Percentiles rank a stretch among this genome's conserved stretches.
These are phyloP conservation scores for Apiospora malaysiana DNA, from an alignment of 2,329 filamentous ascomycete species.

Conservation along the genomic window DNA sequence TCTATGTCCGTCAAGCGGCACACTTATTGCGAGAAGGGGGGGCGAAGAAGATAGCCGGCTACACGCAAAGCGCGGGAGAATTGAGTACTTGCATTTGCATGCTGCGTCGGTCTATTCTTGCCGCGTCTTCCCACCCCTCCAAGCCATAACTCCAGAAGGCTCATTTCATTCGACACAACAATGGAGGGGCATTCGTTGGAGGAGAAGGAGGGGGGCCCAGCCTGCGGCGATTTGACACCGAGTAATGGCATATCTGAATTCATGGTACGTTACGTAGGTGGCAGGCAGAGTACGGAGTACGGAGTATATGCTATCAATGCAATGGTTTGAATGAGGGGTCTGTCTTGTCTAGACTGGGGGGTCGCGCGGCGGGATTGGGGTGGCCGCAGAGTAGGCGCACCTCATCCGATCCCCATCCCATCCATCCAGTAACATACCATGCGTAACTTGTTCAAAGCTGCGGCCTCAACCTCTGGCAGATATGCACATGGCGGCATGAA, in stretches of 20 bases:
- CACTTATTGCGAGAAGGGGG: not conserved
- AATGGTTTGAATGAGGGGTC: conserved; percentile 4
- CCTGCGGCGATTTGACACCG: not conserved
- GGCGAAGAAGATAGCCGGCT: not conserved
- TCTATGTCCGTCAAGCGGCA: conserved; percentile 3
- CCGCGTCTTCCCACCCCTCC: not conserved
- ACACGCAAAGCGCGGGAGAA: conserved; percentile 3
- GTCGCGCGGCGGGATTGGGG: not conserved
- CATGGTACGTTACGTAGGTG: not conserved
- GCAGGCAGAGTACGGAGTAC: not conserved
- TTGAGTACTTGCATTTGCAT: not conserved
- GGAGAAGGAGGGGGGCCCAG: not conserved
- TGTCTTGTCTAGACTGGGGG: not conserved
- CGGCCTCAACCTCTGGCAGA: not conserved
- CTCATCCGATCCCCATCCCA: conserved; percentile 16
- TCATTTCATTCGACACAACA: not conserved
- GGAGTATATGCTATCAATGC: no score
- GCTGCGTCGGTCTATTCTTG: not conserved
- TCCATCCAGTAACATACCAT: not conserved
- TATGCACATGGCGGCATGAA: not conserved
- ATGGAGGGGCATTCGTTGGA: not conserved
- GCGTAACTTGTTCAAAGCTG: not conserved
- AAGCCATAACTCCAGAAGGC: not conserved
- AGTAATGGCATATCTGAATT: not conserved
- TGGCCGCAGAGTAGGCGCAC: not conserved